These are phyloP conservation scores for Rhododendron ovatum DNA, from an alignment of 148 eudicot genomes.

Conservation along the genomic window DNA sequence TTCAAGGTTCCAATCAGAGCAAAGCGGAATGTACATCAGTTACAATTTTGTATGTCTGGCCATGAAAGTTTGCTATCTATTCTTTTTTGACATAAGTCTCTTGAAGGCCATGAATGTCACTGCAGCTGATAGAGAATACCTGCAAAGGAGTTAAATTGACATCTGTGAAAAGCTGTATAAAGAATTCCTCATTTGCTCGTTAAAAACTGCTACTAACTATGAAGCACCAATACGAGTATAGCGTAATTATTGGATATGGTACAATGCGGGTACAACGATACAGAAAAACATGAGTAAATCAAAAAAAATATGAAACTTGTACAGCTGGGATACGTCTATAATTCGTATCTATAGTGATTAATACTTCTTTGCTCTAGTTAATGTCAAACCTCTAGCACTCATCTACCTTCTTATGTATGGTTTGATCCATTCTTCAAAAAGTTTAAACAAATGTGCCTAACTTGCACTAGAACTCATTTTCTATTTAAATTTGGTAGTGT, in stretches of 20 bases:
- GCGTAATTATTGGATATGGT: background rate
- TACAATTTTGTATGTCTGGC: background rate
- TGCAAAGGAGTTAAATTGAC: conserved; percentile 19
- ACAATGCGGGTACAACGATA: background rate
- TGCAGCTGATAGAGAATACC: conserved; percentile 79
- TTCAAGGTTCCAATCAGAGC: background rate
- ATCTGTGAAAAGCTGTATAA: background rate
- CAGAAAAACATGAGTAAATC: background rate
- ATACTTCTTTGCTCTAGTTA: background rate
- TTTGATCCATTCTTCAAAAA: background rate
- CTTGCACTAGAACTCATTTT: background rate
- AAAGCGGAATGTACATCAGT: background rate
- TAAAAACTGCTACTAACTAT: background rate
- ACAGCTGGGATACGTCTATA: background rate
- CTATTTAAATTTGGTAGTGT: conserved; percentile 42
- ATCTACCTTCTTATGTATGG: background rate
- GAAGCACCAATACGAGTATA: background rate
- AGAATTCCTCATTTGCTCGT: background rate
- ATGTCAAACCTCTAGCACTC: background rate
- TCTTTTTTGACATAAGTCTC: conserved; percentile 48
- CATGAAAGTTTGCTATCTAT: conserved; percentile 27
- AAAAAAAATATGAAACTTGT: background rate
- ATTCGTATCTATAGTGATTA: background rate
- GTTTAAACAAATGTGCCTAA: background rate
- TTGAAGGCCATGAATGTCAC: conserved; percentile 78